Evolutionary conservation across 1,284 basidiomycete genomes (phyloP).

Genomic region (Ganoderma resinaceum): DNA sequence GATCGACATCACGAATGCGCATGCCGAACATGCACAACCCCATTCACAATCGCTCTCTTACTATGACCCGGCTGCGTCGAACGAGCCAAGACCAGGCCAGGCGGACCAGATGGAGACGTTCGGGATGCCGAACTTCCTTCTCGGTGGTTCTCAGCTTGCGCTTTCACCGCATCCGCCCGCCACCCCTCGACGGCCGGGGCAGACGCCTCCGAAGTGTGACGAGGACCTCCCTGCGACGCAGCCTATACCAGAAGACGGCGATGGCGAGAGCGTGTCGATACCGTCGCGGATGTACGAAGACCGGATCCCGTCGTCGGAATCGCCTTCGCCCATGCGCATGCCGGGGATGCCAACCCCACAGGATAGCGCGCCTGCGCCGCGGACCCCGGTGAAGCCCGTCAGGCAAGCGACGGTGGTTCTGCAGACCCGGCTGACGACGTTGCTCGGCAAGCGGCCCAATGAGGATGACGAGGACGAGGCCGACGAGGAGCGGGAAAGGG

Average conservation of each 20-base stretch:
- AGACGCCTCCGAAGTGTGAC: background rate
- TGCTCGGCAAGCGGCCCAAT: constrained; percentile 68
- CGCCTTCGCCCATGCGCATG: constrained; percentile 54
- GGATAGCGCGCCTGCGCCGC: constrained; percentile 17
- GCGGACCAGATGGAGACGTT: constrained; percentile 28
- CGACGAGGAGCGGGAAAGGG: constrained; percentile 5
- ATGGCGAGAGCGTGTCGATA: constrained; percentile 14
- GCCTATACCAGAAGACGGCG: background rate
- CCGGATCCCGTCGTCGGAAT: constrained; percentile 64
- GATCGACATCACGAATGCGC: constrained; percentile 45
- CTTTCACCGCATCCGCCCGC: background rate
- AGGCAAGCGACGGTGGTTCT: constrained; percentile 56
- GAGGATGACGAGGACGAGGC: constrained; percentile 47
- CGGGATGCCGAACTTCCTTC: constrained; percentile 34
- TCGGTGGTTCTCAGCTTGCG: constrained; percentile 12
- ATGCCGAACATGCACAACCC: constrained; percentile 5
- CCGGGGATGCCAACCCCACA: constrained; percentile 26
- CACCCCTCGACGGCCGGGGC: background rate
- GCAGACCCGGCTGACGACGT: constrained; percentile 67
- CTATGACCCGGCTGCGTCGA: constrained; percentile 14
- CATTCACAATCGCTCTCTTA: constrained; percentile 22
- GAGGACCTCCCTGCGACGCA: background rate
- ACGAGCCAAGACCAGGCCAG: background rate
- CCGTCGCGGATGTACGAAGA: constrained; percentile 25
- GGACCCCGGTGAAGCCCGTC: constrained; percentile 42